Conservation (phyloP, 2,329 filamentous ascomycete genomes). For the Piedraia hortae region DNA sequence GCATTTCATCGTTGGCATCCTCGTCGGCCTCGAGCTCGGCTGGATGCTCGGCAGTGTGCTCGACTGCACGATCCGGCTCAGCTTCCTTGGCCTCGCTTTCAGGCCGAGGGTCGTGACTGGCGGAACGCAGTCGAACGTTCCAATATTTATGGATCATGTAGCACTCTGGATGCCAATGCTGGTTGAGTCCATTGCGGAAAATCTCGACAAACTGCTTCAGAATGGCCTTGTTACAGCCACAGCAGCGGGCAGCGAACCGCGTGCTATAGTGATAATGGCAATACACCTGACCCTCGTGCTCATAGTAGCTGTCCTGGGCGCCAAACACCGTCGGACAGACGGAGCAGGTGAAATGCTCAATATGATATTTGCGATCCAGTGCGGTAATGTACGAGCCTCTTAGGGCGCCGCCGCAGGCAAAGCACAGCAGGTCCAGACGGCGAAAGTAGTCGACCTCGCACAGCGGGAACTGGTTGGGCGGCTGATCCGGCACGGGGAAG, state of each 20-base stretch:
- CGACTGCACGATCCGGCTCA: conserved; percentile 9
- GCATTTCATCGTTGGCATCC: conserved; percentile 37
- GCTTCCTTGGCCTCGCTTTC: conserved; percentile 11
- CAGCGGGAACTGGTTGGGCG: conserved; percentile 71
- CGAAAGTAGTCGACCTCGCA: conserved; percentile 97
- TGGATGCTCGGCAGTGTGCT: conserved; percentile 4
- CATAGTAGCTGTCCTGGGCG: conserved; percentile 94
- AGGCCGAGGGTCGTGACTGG: conserved; percentile 15
- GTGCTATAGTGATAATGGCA: conserved; percentile 99
- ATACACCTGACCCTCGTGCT: conserved; percentile 87
- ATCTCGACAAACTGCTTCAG: conserved; percentile 98
- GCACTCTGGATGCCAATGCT: conserved; percentile 98
- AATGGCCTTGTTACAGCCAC: conserved; percentile 89
- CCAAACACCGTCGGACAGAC: conserved; percentile 95
- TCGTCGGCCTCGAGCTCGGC: conserved; percentile 18
- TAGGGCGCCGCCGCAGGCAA: conserved; percentile 72
- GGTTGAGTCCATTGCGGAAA: conserved; percentile 88
- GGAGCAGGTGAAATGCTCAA: conserved; percentile 96
- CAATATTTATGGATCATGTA: conserved; percentile 99
- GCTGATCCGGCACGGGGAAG: conserved; percentile 83
- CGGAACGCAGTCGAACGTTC: conserved; percentile 54
- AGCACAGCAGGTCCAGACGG: conserved; percentile 68
- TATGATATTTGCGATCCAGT: conserved; percentile 91
- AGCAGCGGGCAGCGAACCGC: conserved; percentile 83
- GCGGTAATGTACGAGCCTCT: conserved; percentile 96